phyloP scores from a whole-genome alignment of 805 yeast genomes.

The Wickerhamiella kurtzmanii region DNA sequence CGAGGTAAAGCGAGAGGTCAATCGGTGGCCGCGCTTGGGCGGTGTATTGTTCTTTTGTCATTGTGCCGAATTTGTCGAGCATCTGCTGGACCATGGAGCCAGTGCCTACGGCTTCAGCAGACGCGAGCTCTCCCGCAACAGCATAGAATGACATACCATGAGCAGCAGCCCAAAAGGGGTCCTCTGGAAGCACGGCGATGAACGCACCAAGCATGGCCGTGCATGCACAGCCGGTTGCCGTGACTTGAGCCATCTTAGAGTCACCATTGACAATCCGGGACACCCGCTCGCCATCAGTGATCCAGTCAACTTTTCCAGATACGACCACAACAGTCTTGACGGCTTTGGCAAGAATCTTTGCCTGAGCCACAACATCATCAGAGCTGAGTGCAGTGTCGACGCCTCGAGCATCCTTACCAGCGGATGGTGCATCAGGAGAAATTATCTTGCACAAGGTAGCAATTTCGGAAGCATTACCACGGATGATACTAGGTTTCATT shows the following conservation, averaged over 20 bases:
- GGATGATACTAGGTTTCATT: constrained; percentile 50
- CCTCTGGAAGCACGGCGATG: constrained; percentile 3
- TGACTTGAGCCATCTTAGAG: constrained; percentile 17
- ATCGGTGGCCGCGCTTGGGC: constrained; percentile 10
- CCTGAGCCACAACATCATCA: constrained; percentile 14
- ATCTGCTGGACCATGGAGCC: constrained; percentile 15
- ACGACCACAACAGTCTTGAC: constrained; percentile 10
- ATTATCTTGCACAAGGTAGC: constrained; percentile 25
- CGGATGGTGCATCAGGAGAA: constrained; percentile 26
- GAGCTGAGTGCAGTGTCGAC: constrained; percentile 15
- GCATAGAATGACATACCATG: constrained; percentile 13
- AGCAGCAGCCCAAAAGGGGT: constrained; percentile 6
- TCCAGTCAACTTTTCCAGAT: constrained; percentile 15
- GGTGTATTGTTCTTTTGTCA: constrained; percentile 9
- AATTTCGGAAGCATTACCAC: constrained; percentile 82
- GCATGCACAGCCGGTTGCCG: constrained; percentile 18
- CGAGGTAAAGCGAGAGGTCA: constrained; percentile 16
- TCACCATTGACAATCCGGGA: constrained; percentile 13
- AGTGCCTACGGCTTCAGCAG: constrained; percentile 10
- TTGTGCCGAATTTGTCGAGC: constrained; percentile 13
- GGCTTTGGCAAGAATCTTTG: constrained; percentile 9
- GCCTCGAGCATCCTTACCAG: constrained; percentile 10
- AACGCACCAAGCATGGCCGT: constrained; percentile 16
- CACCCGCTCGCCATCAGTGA: constrained; percentile 10
- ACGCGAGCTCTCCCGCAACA: constrained; percentile 18